Conservation (phyloP, 2,329 filamentous ascomycete species). For the Paecilomyces sp. region DNA sequence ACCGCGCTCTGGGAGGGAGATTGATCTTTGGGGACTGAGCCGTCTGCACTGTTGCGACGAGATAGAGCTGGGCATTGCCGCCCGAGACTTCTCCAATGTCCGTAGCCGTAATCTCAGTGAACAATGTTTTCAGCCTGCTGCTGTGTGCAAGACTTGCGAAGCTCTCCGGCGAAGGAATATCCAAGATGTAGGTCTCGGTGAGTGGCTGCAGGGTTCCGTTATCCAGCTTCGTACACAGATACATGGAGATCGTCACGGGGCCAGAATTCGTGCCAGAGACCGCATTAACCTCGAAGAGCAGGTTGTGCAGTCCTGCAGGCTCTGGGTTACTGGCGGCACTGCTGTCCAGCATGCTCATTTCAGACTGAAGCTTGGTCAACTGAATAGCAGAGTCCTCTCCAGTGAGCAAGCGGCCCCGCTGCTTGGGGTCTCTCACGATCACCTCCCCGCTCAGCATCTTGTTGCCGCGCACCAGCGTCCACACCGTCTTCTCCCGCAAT, state of each 20-base stretch:
- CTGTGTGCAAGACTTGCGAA: slow-evolving; percentile 59
- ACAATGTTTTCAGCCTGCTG: slow-evolving; percentile 72
- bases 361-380: slow-evolving; percentile 81
- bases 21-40: slow-evolving; percentile 39
- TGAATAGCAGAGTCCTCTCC: slow-evolving; percentile 91
- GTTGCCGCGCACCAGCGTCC: slow-evolving; percentile 90
- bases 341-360: slow-evolving; percentile 89
- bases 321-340: slow-evolving; percentile 63
- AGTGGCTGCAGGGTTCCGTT: slow-evolving; percentile 59
- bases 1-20: slow-evolving; percentile 16
- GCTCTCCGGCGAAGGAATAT: slow-evolving; percentile 66
- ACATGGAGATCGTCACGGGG: slow-evolving; percentile 67
- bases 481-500: slow-evolving; percentile 83
- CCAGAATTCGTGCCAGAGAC: slow-evolving; percentile 72
- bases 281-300: slow-evolving; percentile 77
- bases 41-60: slow-evolving; percentile 73
- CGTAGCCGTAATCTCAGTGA: slow-evolving; percentile 72
- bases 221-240: slow-evolving; percentile 65
- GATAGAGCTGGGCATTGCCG: slow-evolving; percentile 66
- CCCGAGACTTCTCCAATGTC: slow-evolving; percentile 60
- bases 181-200: slow-evolving; percentile 76
- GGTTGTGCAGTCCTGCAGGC: slow-evolving; percentile 65
- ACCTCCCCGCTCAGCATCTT: slow-evolving; percentile 91
- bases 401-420: slow-evolving; percentile 78
- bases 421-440: slow-evolving; percentile 82